These are phyloP conservation scores for Cladorrhinum samala DNA, from an alignment of 495 filamentous ascomycete genomes.

Conservation along the genomic window DNA sequence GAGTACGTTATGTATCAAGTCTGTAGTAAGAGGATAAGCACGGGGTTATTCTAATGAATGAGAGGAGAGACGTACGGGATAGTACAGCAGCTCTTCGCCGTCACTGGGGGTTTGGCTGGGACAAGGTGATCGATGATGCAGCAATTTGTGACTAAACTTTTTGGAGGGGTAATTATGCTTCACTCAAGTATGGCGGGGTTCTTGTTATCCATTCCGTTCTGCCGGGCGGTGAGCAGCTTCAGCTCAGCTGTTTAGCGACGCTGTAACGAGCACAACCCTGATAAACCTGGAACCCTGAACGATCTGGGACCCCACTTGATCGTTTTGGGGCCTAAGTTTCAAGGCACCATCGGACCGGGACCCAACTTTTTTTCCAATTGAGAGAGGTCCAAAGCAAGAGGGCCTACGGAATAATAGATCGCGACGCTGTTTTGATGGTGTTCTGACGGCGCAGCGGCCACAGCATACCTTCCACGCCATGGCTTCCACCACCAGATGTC, in stretches of 20 bases:
- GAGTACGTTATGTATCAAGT: too few species aligned
- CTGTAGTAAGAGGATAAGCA: too few species aligned
- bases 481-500: conserved; percentile 44
- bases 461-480: too few species aligned
- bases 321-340: conserved; percentile 9
- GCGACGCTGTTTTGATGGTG: conserved; percentile 6
- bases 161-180: not conserved
- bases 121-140: too few species aligned
- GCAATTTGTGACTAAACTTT: not conserved
- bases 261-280: not conserved
- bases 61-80: too few species aligned
- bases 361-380: conserved; percentile 25
- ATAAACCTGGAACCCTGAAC: not conserved
- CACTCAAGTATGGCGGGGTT: not conserved
- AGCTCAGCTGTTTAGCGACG: not conserved
- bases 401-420: not conserved
- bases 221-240: not conserved
- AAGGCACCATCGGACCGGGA: conserved; percentile 8
- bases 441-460: too few species aligned
- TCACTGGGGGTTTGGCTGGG: too few species aligned
- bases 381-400: not conserved
- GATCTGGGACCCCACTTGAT: too few species aligned
- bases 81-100: too few species aligned
- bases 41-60: too few species aligned
- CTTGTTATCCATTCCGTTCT: not conserved